A percentile compares a stretch with the other conserved stretches of the same genome.
phyloP scores from a whole-genome alignment of 2,329 filamentous ascomycete genomes.

The Pseudogymnoascus sp. region DNA sequence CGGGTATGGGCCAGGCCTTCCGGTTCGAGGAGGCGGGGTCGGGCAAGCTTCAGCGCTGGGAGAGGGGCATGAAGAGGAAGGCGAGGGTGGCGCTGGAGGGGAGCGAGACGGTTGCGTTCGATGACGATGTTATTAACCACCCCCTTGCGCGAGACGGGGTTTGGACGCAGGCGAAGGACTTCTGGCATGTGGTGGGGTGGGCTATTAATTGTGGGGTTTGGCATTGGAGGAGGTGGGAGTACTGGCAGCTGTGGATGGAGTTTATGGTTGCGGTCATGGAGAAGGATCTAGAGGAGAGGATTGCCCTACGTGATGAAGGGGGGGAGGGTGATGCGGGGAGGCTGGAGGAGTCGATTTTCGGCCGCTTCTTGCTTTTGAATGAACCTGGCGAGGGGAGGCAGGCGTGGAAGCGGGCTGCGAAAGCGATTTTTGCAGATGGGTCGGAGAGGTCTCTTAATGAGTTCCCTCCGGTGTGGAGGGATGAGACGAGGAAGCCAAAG shows the following conservation, averaged over 20 bases:
- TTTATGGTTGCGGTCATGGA: constrained; percentile 74
- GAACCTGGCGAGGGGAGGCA: constrained; percentile 29
- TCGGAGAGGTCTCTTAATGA: constrained; percentile 41
- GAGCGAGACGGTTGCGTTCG: constrained; percentile 30
- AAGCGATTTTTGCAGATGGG: constrained; percentile 61
- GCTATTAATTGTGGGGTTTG: constrained; percentile 79
- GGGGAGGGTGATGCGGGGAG: constrained; percentile 22
- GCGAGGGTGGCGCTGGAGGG: constrained; percentile 28
- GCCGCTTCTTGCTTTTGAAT: constrained; percentile 43
- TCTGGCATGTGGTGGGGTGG: constrained; percentile 88
- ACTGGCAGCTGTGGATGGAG: constrained; percentile 74
- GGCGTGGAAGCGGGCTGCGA: constrained; percentile 46
- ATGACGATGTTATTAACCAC: constrained; percentile 44
- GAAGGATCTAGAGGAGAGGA: constrained; percentile 37
- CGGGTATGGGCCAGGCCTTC: background rate
- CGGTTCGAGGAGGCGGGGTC: constrained; percentile 39
- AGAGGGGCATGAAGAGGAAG: constrained; percentile 21
- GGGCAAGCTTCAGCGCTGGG: constrained; percentile 20
- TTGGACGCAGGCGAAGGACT: constrained; percentile 71
- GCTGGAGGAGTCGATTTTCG: constrained; percentile 49
- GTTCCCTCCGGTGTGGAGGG: constrained; percentile 45
- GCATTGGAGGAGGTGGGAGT: constrained; percentile 66
- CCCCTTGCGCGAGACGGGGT: constrained; percentile 55
- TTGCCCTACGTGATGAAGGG: constrained; percentile 16
- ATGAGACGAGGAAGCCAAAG: constrained; percentile 47